phyloP scores from a whole-genome alignment of 169 alveolate genomes.

The Babesia caballi region DNA sequence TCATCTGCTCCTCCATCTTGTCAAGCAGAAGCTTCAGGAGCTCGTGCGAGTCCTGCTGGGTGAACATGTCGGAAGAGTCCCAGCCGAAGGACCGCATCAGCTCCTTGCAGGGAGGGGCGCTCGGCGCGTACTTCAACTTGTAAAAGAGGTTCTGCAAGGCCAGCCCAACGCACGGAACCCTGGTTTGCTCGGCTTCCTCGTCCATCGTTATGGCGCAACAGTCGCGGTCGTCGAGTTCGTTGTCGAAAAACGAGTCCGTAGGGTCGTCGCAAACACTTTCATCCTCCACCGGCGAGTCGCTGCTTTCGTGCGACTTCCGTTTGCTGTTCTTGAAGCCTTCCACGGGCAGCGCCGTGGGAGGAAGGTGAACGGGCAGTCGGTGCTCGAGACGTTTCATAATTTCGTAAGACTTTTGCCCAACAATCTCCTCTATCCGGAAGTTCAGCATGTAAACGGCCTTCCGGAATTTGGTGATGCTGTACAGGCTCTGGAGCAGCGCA shows the following conservation, averaged over 20 bases:
- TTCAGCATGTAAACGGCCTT: conserved; percentile 85
- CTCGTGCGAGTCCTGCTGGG: conserved; percentile 97
- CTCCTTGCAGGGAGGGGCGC: conserved; percentile 88
- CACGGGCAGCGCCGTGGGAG: background rate
- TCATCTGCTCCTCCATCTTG: conserved; percentile 94
- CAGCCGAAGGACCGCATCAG: conserved; percentile 93
- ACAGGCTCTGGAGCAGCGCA: conserved; percentile 94
- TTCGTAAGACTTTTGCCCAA: conserved; percentile 53
- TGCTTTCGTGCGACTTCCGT: conserved; percentile 31
- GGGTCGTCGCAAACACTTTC: background rate
- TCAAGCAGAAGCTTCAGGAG: conserved; percentile 89
- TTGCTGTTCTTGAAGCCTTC: conserved; percentile 24
- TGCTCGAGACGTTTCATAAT: conserved; percentile 43
- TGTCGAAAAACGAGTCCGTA: conserved; percentile 2
- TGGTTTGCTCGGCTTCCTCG: conserved; percentile 79
- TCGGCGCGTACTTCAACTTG: conserved; percentile 84
- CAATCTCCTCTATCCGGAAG: conserved; percentile 66
- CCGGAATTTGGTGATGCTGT: conserved; percentile 94
- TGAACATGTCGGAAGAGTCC: conserved; percentile 92
- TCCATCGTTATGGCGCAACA: conserved; percentile 72
- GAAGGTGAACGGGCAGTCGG: conserved; percentile 7
- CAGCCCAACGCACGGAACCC: conserved; percentile 76
- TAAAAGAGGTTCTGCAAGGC: conserved; percentile 91
- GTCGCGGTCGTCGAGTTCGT: conserved; percentile 69
- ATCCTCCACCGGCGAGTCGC: background rate